Conservation (phyloP, 192 early-diverging fungal species). For the Pilobolus umbonatus region DNA sequence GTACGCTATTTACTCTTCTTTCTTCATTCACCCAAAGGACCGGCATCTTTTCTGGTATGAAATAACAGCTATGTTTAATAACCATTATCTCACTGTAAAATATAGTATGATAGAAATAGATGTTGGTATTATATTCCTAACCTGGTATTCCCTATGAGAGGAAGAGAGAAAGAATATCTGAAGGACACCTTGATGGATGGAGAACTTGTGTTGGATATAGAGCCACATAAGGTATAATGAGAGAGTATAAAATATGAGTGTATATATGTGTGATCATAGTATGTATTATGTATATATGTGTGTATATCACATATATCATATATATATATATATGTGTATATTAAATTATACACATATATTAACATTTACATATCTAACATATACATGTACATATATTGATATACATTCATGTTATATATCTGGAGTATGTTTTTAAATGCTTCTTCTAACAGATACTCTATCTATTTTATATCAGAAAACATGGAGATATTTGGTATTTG, state of each 20-base stretch:
- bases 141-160: conserved; percentile 47
- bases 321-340: too few species aligned
- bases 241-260: too few species aligned
- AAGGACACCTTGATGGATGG: conserved; percentile 73
- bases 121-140: conserved; percentile 57
- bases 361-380: too few species aligned
- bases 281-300: too few species aligned
- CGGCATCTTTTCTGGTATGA: conserved; percentile 50
- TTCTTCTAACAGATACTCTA: neutral
- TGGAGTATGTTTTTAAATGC: neutral
- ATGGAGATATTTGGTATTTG: conserved; percentile 54
- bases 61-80: neutral
- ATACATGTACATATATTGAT: too few species aligned
- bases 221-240: conserved; percentile 42
- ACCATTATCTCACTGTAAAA: neutral
- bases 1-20: conserved; percentile 47
- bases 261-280: too few species aligned
- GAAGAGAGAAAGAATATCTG: conserved; percentile 45
- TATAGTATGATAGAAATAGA: conserved; percentile 68
- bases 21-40: conserved; percentile 46
- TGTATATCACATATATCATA: neutral
- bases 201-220: conserved; percentile 62
- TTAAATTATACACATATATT: too few species aligned
- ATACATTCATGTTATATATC: too few species aligned
- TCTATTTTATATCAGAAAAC: conserved; percentile 30